Conservation (phyloP, 305 asterid genomes). For the Coffea humblotiana region DNA sequence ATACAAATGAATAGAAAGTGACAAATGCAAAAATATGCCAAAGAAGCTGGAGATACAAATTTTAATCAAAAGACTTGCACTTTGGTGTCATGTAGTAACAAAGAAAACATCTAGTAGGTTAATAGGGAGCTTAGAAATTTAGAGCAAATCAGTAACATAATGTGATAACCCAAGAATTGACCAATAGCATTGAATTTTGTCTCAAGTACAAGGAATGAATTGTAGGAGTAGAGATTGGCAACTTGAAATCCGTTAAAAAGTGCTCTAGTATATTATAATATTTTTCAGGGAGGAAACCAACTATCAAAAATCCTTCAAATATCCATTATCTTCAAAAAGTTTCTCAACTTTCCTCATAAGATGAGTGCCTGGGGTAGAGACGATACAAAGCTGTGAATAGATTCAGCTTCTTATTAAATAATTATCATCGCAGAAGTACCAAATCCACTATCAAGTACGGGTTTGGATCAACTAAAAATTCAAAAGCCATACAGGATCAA, state of each 20-base stretch:
- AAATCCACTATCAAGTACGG: not conserved
- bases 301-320: not conserved
- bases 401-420: not conserved
- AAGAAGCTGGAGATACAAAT: not conserved
- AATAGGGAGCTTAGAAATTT: not conserved
- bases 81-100: not conserved
- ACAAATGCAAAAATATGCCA: not conserved
- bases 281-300: not conserved
- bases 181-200: not conserved
- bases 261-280: no score
- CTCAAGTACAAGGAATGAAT: not conserved
- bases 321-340: not conserved
- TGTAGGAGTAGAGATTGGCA: not conserved
- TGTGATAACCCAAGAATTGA: not conserved
- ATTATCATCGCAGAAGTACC: not conserved
- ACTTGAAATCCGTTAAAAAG: not conserved
- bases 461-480: not conserved
- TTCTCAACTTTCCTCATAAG: not conserved
- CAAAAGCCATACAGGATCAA: not conserved
- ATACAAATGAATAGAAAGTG: not conserved
- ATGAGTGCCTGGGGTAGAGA: no score
- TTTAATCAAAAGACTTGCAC: not conserved
- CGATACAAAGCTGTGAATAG: not conserved
- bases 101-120: not conserved
- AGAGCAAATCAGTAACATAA: not conserved